Evolutionary conservation across 345 rosid species (phyloP), one percentile per base, ranked within the genome.

Genomic region (Xanthoceras sorbifolium): DNA sequence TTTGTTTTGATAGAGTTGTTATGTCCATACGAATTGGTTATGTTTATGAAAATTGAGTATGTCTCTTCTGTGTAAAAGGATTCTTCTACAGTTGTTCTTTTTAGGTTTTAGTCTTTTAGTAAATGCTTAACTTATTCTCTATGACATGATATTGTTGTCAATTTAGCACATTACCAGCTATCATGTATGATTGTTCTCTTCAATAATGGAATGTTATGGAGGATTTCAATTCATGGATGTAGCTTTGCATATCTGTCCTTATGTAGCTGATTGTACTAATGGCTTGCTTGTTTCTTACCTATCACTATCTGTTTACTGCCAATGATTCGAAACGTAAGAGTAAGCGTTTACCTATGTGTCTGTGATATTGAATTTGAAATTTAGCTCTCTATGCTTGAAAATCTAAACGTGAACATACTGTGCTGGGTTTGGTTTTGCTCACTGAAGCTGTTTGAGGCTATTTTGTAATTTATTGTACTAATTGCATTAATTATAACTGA

Each of bases 61-160:
- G 66, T 44, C 57, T 65, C 74, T 34, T 71, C 52, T 83, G 77
- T 81, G 82, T 62, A 85, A 62, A 80, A 75, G 59, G 67, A 32
- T 60, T 83, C 28, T 62, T 61, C 32, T 32, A 62, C 34, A 54
- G 36, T 40, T 34, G 67, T 78, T 54, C 64, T 34, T 64, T n/a
- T 59, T 80, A 72, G 82, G 18, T 73, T 23, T 62, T 77, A 80
- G 81, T 60, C n/a, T 62, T 25, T 79, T 62, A 38, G 79, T 79
- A 77, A 44, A 71, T 73, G 64, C 32, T 40, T 76, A 62, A 62
- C 69, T 62, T 42, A 42, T 71, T 20, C 32, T 50, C 42, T 22
- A 32, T 75, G 71, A 50, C 64, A 14, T 32, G 52, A 52, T 64
- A 32, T 22, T 65, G 22, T 50, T 75, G 64, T 17, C 36, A n/a